Conservation (phyloP, 2,329 filamentous ascomycete species). For the Onygena corvina region DNA sequence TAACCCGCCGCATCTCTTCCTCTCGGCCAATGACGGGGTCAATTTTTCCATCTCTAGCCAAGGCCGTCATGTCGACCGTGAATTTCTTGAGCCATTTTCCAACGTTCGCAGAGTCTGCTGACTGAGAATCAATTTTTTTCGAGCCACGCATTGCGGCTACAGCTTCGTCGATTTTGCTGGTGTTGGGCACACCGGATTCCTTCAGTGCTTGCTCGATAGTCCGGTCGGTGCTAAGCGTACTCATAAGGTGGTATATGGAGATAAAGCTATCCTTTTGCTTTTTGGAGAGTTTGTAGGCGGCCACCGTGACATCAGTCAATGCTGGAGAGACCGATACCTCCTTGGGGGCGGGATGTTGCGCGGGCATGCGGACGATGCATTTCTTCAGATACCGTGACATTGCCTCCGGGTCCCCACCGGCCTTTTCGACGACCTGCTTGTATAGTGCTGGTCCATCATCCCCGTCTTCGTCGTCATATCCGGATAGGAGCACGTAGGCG, state of each 20-base stretch:
- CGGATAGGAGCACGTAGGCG: slow-evolving; percentile 45
- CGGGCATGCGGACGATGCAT: slow-evolving; percentile 75
- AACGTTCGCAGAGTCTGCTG: slow-evolving; percentile 67
- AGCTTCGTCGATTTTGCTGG: slow-evolving; percentile 82
- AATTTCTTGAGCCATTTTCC: slow-evolving; percentile 97
- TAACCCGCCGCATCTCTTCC: slow-evolving; percentile 84
- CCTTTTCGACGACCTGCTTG: slow-evolving; percentile 84
- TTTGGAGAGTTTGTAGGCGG: slow-evolving; percentile 81
- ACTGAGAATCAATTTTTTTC: slow-evolving; percentile 87
- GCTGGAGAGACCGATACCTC: slow-evolving; percentile 69
- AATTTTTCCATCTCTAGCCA: slow-evolving; percentile 94
- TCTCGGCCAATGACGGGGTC: slow-evolving; percentile 95
- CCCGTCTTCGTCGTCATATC: not conserved
- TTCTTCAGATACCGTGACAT: slow-evolving; percentile 88
- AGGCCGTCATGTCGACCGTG: slow-evolving; percentile 93
- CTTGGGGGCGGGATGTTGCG: slow-evolving; percentile 80
- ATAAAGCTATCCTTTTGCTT: slow-evolving; percentile 96
- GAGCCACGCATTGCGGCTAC: slow-evolving; percentile 85
- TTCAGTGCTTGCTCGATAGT: slow-evolving; percentile 61
- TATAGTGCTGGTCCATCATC: slow-evolving; percentile 54
- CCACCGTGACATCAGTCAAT: slow-evolving; percentile 69
- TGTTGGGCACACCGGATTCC: slow-evolving; percentile 82
- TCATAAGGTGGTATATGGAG: slow-evolving; percentile 88
- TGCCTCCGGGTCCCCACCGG: slow-evolving; percentile 80
- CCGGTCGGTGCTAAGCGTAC: slow-evolving; percentile 66